Base-by-base conservation (phyloP, 140 eudicot genomes). In the Senecio squalidus region DNA sequence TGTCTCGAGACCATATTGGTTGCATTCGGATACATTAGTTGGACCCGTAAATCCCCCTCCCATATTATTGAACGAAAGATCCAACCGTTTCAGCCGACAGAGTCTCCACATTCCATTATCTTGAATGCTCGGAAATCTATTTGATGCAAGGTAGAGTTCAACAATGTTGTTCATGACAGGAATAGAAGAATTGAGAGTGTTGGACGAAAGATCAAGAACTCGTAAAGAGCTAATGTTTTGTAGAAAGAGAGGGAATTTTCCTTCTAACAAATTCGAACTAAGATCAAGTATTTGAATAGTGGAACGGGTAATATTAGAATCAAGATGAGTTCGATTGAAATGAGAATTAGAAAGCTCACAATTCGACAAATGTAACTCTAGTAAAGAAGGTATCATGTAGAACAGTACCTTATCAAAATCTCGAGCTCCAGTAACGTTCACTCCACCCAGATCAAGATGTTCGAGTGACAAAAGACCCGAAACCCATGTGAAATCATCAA, bases 151-250 rank as follows among this genome's bases (percentile, higher is more conserved):
- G 1, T 18, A 9, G 25, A 45, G 51, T 18, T 45, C 51, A 9
- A 45, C 26, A 5, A 45, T 18, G 26, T 45, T 45, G 5, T 44
- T 44, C 51, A 44, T 44, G 25, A 44, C 6, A 44, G 51, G 51
- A 18, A 44, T 44, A 4, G 15, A 18, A 17, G 25, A 44, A 20
- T 44, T 44, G 25, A 44, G 9, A 5, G 4, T 2, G 21, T 44
- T 44, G 23, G 9, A 1, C 2, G 25, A 44, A 17, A 44, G 51
- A 44, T 44, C 51, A 44, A 44, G 51, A 44, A 17, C 25, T 31
- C 55, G 47, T 60, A 76, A 34, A 10, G 71, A 65, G 18, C 71
- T 71, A 47, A 76, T 20, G 66, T 60, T 67, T 55, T 55, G 74
- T 54, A 74, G 33, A 62, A 74, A 45, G 4, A 44, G 24, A 2